Base-by-base conservation (phyloP, 169 alveolate genomes). In the Eimeria zaria region DNA sequence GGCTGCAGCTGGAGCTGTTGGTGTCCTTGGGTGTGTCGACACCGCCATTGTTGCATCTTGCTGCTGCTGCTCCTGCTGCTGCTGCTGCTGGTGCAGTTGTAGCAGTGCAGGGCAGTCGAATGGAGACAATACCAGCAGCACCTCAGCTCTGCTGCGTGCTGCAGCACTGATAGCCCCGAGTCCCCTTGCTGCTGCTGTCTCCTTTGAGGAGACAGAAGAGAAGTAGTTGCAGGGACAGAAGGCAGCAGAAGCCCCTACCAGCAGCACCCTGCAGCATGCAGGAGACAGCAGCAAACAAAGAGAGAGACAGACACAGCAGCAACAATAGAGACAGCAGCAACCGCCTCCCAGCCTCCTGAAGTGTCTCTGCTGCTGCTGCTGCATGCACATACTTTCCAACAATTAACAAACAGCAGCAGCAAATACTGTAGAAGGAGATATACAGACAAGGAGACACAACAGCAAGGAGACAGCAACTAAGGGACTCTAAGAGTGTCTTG, bases 141-240 rank as follows among this genome's bases (percentile, higher is more conserved):
- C 84, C 18, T 36, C 30, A 9, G 48, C 20, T 8, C 11, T 20
- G 14, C n/a, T 73, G 4, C 8, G 51, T 73, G 53, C 84, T n/a
- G 48, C 41, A 36, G 84, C 30, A 30, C 76, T 64, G 76, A 73
- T 5, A 48, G 53, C 48, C 84, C 51, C 51, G 14, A 73, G 18
- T 6, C 84, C 84, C 41, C 18, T 27, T n/a, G n/a, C n/a, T 36
- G 9, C 22, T 9, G 18, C 41, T 36, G 30, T 41, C 53, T 36
- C 51, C 51, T 30, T 41, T n/a, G 84, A 9, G 84, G 84, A 41
- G 41, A 22, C 53, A 22, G 51, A 16, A 8, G 41, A 48, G 51
- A 41, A n/a, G 51, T n/a, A n/a, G 30, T 73, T 30, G 84, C 84
- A 73, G 48, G 84, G 48, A 18, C 84, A 73, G 84, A 73, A 73